Conservation (phyloP, 1,139 yeast genomes). For the Sugiyamaella japonica region DNA sequence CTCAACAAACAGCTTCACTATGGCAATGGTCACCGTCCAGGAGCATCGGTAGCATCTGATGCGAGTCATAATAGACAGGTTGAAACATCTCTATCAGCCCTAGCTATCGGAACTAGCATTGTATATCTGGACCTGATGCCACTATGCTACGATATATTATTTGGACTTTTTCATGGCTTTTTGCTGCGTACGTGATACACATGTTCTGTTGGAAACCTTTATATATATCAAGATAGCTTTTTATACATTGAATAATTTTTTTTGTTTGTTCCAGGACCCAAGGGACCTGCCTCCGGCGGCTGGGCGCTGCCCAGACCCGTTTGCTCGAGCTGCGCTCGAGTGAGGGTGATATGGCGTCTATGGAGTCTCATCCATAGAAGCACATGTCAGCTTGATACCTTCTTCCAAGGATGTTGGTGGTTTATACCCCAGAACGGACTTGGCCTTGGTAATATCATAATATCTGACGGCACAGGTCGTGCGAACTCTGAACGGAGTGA, state of each 20-base stretch:
- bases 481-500: conserved; percentile 92
- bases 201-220: background rate
- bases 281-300: too few relatives aligned
- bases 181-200: background rate
- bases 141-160: background rate
- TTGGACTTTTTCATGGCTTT: background rate
- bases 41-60: background rate
- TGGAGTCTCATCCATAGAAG: conserved; percentile 75
- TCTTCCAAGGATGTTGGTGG: conserved; percentile 81
- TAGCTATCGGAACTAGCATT: background rate
- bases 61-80: background rate
- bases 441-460: conserved; percentile 89
- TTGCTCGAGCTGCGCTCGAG: too few relatives aligned
- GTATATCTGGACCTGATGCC: background rate
- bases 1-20: background rate
- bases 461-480: conserved; percentile 94
- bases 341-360: too few relatives aligned
- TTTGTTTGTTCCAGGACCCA: too few relatives aligned
- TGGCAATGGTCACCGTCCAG: background rate
- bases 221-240: background rate
- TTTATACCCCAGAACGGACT: conserved; percentile 67
- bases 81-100: background rate
- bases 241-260: background rate
- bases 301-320: too few relatives aligned
- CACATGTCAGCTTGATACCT: conserved; percentile 77